Evolutionary conservation across 768 basidiomycete species (phyloP).

Genomic region (Psilocybe subaeruginosa): DNA sequence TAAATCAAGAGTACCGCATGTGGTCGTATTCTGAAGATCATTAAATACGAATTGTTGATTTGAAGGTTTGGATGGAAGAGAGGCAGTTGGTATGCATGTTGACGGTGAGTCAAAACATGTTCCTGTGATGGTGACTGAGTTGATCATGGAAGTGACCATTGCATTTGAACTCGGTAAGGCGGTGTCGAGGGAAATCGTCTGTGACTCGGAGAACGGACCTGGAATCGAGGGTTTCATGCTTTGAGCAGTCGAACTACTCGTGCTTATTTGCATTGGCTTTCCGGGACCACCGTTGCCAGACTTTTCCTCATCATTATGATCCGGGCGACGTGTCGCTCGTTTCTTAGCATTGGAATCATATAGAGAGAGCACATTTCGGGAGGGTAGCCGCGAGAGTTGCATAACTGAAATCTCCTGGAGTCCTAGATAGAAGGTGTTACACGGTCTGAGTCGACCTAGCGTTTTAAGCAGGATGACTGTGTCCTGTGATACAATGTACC

Average conservation of each 20-base stretch:
- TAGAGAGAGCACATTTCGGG: neutral
- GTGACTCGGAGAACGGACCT: neutral
- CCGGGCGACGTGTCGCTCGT: neutral
- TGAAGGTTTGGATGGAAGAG: slow-evolving; percentile 4
- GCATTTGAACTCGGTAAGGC: neutral
- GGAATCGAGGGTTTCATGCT: neutral
- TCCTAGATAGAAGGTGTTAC: too few relatives aligned
- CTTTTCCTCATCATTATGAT: neutral
- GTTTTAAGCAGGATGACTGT: neutral
- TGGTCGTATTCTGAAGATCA: slow-evolving; percentile 28
- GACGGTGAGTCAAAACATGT: neutral
- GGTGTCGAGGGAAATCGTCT: neutral
- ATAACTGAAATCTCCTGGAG: neutral
- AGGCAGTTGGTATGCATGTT: neutral
- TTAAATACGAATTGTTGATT: slow-evolving; percentile 22
- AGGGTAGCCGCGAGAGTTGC: neutral
- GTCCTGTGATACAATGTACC: neutral
- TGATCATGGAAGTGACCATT: neutral
- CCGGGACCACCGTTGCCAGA: neutral
- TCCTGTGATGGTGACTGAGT: neutral
- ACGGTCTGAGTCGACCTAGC: neutral
- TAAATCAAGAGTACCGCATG: slow-evolving; percentile 27
- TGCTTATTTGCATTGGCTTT: neutral
- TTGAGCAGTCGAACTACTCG: neutral
- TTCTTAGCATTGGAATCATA: neutral